Evolutionary conservation across 176 grass and related monocot genomes (phyloP), one percentile per base, ranked within the genome.

Genomic region (Thinopyrum elongatum): DNA sequence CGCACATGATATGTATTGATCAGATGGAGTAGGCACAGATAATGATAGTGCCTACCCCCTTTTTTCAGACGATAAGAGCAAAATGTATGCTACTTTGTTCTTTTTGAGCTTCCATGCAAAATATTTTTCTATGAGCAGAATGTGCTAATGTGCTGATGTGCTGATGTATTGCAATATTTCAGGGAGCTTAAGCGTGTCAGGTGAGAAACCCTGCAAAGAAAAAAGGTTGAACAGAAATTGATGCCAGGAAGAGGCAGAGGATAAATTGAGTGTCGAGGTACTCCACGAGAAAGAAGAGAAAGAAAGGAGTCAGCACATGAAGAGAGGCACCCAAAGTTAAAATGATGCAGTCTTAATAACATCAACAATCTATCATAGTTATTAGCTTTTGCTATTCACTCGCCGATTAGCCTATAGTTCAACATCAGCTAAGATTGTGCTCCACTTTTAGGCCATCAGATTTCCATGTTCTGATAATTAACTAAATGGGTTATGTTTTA

Each of bases 241-340:
- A 39, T 39, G 36, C 8, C 36, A 39, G 38, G 38, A 93, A 87
- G 93, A 98, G 79, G 17, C 84, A 23, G 92, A 93, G 21, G 70
- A 84, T 34, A 97, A 97, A 78, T 76, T 95, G 55, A 95, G 85
- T 3, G 95, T 91, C 1, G 89, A 95, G 34, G 87, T 76, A 59
- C 64, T 95, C 46, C 78, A 85, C 21, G 95, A 87, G 84, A 95
- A 83, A 87, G 92, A 95, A 74, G 95, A 98, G 69, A 98, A 91
- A 77, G 95, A 98, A 57, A 89, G 89, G 22, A 79, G 89, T 34
- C 82, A 90, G 22, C 92, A 93, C 77, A 84, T 88, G 84, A 98
- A 98, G 92, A 98, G 90, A 69, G 85, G 3, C 85, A 49, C 95
- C 92, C 67, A 92, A 84, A 85, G 91, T 95, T 79, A 95, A 98